Evolutionary conservation across 2,329 filamentous ascomycete species (phyloP).

Genomic region (Diaporthe nobilis): DNA sequence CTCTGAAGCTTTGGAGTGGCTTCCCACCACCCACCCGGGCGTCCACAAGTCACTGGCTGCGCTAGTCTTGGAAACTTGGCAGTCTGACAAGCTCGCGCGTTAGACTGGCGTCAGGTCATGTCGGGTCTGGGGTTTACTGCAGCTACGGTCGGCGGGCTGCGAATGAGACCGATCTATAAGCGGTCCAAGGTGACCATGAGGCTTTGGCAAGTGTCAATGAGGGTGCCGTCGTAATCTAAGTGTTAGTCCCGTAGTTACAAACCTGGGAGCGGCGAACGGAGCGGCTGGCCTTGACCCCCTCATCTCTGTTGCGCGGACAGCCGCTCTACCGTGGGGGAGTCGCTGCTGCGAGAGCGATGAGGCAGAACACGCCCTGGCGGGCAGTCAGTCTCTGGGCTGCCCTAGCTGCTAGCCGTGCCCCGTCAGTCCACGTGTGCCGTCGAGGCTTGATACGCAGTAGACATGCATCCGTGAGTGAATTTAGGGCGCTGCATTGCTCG

Average conservation of each 20-base stretch:
- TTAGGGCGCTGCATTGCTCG: slow-evolving; percentile 27
- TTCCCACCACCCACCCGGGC: background rate
- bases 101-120: slow-evolving; percentile 32
- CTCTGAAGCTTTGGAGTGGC: slow-evolving; percentile 27
- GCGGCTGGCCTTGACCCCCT: slow-evolving; percentile 2
- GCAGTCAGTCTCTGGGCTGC: background rate
- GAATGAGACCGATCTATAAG: slow-evolving; percentile 16
- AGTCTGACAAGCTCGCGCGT: slow-evolving; percentile 30
- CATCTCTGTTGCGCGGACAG: background rate
- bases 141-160: slow-evolving; percentile 6
- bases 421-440: slow-evolving; percentile 16
- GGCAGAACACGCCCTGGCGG: slow-evolving; percentile 11
- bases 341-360: background rate
- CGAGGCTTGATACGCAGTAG: slow-evolving; percentile 1
- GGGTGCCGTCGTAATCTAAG: slow-evolving; percentile 40
- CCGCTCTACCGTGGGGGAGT: background rate
- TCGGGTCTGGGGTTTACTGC: slow-evolving; percentile 7
- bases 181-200: slow-evolving; percentile 28
- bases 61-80: slow-evolving; percentile 30
- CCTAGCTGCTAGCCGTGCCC: slow-evolving; percentile 11
- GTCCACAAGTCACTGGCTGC: slow-evolving; percentile 19
- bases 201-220: slow-evolving; percentile 31
- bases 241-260: background rate
- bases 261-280: background rate
- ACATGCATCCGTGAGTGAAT: slow-evolving; percentile 23